Evolutionary conservation across 2,329 filamentous ascomycete species (phyloP), one percentile per base, ranked within the genome.

Genomic region (Exophiala xenobiotica): DNA sequence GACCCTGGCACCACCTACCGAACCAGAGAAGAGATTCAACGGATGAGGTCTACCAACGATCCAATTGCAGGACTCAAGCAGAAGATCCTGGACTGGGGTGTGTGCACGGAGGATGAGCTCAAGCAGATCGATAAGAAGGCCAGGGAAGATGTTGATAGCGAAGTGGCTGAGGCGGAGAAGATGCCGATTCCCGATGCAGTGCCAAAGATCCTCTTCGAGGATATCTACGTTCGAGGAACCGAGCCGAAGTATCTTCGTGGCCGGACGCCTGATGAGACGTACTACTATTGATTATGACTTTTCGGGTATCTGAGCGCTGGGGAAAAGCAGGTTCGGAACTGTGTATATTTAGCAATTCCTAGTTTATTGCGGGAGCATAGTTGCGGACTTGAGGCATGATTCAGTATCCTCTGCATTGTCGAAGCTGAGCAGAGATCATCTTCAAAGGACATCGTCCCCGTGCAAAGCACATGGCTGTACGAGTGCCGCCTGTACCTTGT

Each of bases 1-100:
- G 93, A 99, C 74, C 93, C 93, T 54, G 93, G 93, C 73, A 99
- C 93, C 73, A 97, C 93, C 66, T 99, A 99, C 87, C 87, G 91
- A 74, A 96, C 92, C 64, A 90, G 93, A 75, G 93, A 99, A 80
- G 93, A 99, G 79, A 96, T 99, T 69, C 92, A 96, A 81, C 91
- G 92, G 74, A 99, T 99, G 93, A 89, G 93, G 68, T 95, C 88
- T 65, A 99, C 93, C 76, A 89, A 97, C 77, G 93, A 99, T 77
- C 90, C 93, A 63, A 99, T 99, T 68, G 90, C 91, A 66, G 93
- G 93, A 54, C 84, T 99, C 64, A 97, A 97, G 85, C 88, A 93
- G 79, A 96, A 96, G 81, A 86, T 99, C 62, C 78, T 99, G 53
- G 93, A 99, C 75, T 99, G 93, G 93, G 83, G 83, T 54, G 87